Evolutionary conservation across 805 yeast species (phyloP).

Genomic region (Komagataella populi): DNA sequence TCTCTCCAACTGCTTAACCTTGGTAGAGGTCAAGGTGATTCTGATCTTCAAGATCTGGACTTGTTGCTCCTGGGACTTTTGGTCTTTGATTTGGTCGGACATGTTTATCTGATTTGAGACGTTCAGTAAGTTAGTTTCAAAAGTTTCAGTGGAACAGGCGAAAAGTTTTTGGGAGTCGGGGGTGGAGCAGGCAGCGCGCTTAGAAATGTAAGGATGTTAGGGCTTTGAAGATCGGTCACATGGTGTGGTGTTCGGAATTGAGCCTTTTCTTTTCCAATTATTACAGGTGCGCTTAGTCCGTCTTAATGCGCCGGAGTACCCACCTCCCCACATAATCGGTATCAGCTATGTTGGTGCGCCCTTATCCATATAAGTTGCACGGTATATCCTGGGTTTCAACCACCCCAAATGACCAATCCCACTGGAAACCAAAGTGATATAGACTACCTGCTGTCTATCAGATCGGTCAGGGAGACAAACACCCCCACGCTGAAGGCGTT

Average conservation of each 20-base stretch:
- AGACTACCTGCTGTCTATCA: constrained; percentile 31
- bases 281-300: neutral
- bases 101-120: constrained; percentile 28
- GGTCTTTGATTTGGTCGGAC: constrained; percentile 83
- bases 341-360: neutral
- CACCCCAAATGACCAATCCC: neutral
- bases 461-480: constrained; percentile 42
- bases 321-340: neutral
- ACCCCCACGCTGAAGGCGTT: constrained; percentile 27
- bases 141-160: neutral
- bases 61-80: constrained; percentile 49
- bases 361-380: neutral
- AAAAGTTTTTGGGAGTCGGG: neutral
- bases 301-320: neutral
- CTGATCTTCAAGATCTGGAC: constrained; percentile 91
- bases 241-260: neutral
- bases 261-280: too few species aligned
- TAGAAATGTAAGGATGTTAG: neutral
- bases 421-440: neutral
- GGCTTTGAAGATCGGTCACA: neutral
- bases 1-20: constrained; percentile 95
- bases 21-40: constrained; percentile 97
- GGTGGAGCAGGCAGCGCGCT: neutral
- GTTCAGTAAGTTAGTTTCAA: constrained; percentile 11
- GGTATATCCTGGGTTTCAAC: neutral